Percentiles rank a stretch among this genome's conserved stretches.
Conservation (phyloP, 129 eudicot genomes). For the Chrysanthemum makinoi region DNA sequence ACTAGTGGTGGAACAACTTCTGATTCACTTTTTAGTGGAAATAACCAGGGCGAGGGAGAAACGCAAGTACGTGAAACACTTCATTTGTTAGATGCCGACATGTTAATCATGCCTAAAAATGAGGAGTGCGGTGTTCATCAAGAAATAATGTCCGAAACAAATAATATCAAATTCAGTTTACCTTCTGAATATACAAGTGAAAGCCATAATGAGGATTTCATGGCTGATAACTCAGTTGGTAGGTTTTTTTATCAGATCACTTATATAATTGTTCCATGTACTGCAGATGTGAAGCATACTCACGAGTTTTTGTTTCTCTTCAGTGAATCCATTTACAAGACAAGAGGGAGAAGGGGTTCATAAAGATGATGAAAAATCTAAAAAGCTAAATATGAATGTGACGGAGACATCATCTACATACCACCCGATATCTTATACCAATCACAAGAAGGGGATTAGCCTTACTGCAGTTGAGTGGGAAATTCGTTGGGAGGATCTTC, state of each 20-base stretch:
- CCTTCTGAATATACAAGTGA: constrained; percentile 33
- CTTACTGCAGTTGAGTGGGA: constrained; percentile 51
- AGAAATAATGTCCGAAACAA: constrained; percentile 17
- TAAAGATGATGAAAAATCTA: constrained; percentile 16
- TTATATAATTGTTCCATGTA: constrained; percentile 11
- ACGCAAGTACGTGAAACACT: constrained; percentile 30
- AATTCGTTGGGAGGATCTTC: constrained; percentile 91
- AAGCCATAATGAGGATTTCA: constrained; percentile 17
- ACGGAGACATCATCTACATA: constrained; percentile 20
- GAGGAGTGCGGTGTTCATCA: constrained; percentile 20
- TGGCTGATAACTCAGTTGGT: constrained; percentile 30
- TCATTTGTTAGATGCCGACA: constrained; percentile 34
- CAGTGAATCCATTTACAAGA: constrained; percentile 25
- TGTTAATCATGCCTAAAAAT: constrained; percentile 30
- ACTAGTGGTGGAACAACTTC: constrained; percentile 49
- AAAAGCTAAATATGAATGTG: constrained; percentile 13
- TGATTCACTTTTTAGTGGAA: constrained; percentile 38
- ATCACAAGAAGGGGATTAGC: constrained; percentile 33
- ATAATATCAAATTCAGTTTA: constrained; percentile 15
- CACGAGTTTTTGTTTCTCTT: constrained; percentile 18
- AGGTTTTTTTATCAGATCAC: constrained; percentile 15
- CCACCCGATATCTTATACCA: constrained; percentile 21
- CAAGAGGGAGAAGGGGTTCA: constrained; percentile 14
- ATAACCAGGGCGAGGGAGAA: constrained; percentile 33
- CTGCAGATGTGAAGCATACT: constrained; percentile 13